Conservation (phyloP, 352 stramenopile genomes). For the Pythium apleroticum region DNA sequence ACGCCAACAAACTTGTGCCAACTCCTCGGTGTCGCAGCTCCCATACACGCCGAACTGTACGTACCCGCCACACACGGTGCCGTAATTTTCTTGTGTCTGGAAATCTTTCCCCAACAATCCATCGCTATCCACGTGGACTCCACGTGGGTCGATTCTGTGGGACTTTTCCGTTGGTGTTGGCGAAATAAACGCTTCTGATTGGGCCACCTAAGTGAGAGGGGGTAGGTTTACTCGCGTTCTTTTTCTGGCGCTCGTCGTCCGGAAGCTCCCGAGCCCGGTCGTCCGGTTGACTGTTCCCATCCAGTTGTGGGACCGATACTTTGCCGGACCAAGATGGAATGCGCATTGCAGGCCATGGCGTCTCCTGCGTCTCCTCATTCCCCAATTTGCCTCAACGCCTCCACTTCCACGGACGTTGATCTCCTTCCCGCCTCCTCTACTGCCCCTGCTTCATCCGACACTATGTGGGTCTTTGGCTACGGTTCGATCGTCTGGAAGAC, state of each 20-base stretch:
- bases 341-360: slow-evolving; percentile 1
- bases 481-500: slow-evolving; percentile 84
- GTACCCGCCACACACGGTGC: neutral
- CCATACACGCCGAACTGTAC: neutral
- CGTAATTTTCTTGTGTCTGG: slow-evolving; percentile 2
- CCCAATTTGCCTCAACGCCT: slow-evolving; percentile 6
- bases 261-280: neutral
- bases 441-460: slow-evolving; percentile 3
- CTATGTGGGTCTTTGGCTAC: slow-evolving; percentile 87
- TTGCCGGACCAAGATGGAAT: neutral
- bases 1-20: neutral
- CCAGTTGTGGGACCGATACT: slow-evolving; percentile 7
- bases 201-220: neutral
- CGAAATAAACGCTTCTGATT: slow-evolving; percentile 9
- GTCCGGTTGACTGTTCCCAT: slow-evolving; percentile 7
- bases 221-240: neutral
- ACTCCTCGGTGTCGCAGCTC: neutral
- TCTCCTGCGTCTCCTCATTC: neutral
- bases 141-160: neutral
- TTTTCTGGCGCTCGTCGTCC: neutral
- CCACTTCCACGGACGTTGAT: neutral
- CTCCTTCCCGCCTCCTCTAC: neutral
- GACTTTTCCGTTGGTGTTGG: slow-evolving; percentile 6
- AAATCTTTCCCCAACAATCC: slow-evolving; percentile 1
- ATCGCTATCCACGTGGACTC: neutral